phyloP scores from a whole-genome alignment of 805 yeast genomes.

The Hanseniaspora taiwanica region DNA sequence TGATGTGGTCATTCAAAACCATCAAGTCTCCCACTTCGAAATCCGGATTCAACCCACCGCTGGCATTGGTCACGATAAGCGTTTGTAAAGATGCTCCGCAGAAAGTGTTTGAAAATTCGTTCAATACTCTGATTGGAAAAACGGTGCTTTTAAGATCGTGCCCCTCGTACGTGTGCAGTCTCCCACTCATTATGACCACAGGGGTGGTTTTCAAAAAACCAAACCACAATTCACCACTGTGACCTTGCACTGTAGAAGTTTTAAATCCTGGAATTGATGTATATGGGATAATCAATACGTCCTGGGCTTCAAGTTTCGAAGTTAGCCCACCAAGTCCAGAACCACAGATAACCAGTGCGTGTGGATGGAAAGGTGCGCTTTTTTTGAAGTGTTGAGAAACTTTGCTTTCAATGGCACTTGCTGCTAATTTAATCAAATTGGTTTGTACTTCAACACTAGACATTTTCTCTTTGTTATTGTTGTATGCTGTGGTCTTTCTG shows the following conservation, averaged over 20 bases:
- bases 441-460: too few species aligned
- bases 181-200: slow-evolving; percentile 86
- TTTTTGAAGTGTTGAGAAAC: slow-evolving; percentile 4
- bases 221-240: slow-evolving; percentile 67
- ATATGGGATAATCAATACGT: slow-evolving; percentile 50
- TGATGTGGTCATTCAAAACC: slow-evolving; percentile 82
- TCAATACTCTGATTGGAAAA: slow-evolving; percentile 71
- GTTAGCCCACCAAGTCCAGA: slow-evolving; percentile 89
- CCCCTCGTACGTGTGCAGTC: slow-evolving; percentile 89
- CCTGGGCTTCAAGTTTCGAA: slow-evolving; percentile 26
- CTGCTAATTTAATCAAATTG: slow-evolving; percentile 2
- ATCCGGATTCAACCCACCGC: slow-evolving; percentile 67
- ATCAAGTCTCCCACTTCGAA: slow-evolving; percentile 79
- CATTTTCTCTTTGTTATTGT: too few species aligned
- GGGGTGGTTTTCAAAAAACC: slow-evolving; percentile 66
- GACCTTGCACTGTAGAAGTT: slow-evolving; percentile 79
- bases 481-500: too few species aligned
- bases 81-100: slow-evolving; percentile 26
- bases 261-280: slow-evolving; percentile 67
- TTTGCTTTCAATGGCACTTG: slow-evolving; percentile 1
- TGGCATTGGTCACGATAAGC: slow-evolving; percentile 86
- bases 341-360: slow-evolving; percentile 78
- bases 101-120: slow-evolving; percentile 32
- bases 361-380: slow-evolving; percentile 28
- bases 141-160: slow-evolving; percentile 70